Conservation (phyloP, 805 yeast genomes). For the Komagataella pseudopastoris region DNA sequence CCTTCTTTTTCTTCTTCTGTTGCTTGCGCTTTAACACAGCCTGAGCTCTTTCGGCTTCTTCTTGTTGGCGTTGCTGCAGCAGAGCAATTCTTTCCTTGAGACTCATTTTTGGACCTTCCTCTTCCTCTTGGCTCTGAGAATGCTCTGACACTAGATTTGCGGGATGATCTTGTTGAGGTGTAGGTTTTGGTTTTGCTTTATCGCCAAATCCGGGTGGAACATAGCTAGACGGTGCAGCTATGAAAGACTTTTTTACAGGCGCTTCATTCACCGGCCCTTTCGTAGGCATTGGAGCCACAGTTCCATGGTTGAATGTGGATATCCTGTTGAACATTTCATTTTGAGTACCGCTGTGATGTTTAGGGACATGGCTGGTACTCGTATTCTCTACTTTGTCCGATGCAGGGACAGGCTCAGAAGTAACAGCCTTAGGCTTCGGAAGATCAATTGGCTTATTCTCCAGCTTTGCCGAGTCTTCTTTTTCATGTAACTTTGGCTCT, state of each 20-base stretch:
- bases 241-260: constrained; percentile 39
- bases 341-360: not conserved
- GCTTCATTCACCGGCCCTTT: constrained; percentile 26
- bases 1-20: constrained; percentile 2
- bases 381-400: not conserved
- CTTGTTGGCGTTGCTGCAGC: constrained; percentile 3
- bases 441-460: not conserved
- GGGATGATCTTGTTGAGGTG: constrained; percentile 4
- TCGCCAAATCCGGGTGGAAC: constrained; percentile 26
- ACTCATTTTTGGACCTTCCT: constrained; percentile 62
- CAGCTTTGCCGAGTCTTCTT: not conserved
- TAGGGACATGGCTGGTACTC: not conserved
- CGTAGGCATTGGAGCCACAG: constrained; percentile 18
- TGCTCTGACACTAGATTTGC: constrained; percentile 10
- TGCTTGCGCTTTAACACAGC: constrained; percentile 2
- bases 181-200: constrained; percentile 4
- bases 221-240: constrained; percentile 44
- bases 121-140: constrained; percentile 23
- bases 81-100: constrained; percentile 62
- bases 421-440: not conserved
- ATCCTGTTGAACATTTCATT: constrained; percentile 18
- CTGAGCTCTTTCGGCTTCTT: constrained; percentile 2
- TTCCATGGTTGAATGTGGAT: constrained; percentile 33
- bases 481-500: not conserved
- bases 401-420: constrained; percentile 1